Conservation (phyloP, 805 yeast genomes). For the Candida silvicultrix region DNA sequence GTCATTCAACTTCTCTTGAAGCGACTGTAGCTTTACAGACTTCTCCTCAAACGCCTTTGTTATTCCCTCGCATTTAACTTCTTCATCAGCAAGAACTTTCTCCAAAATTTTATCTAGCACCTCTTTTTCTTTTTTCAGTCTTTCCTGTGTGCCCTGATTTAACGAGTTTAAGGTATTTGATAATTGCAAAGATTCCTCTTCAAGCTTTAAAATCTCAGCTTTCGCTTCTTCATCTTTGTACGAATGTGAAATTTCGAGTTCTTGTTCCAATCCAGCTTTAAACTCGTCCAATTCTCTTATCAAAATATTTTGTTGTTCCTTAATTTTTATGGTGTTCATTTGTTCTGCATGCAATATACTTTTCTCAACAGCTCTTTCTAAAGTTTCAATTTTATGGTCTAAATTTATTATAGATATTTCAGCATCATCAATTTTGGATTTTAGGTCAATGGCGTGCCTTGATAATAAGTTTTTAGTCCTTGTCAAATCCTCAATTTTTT, state of each 20-base stretch:
- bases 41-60: constrained; percentile 22
- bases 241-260: constrained; percentile 24
- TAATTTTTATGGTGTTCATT: constrained; percentile 13
- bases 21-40: constrained; percentile 18
- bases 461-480: background rate
- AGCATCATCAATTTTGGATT: constrained; percentile 9
- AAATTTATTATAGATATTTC: constrained; percentile 11
- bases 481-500: constrained; percentile 4
- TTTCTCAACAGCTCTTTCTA: constrained; percentile 1
- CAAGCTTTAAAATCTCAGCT: constrained; percentile 16
- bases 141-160: background rate
- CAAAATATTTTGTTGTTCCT: constrained; percentile 25
- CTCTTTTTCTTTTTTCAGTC: constrained; percentile 3
- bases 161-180: background rate
- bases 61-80: constrained; percentile 23
- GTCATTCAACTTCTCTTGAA: constrained; percentile 7
- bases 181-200: constrained; percentile 7
- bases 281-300: constrained; percentile 28
- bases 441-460: constrained; percentile 4
- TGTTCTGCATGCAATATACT: constrained; percentile 10
- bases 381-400: constrained; percentile 7
- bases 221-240: constrained; percentile 18
- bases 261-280: constrained; percentile 17
- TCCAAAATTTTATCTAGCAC: constrained; percentile 12
- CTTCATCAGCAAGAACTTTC: constrained; percentile 18